Percentiles rank a stretch among this genome's conserved stretches.
These are phyloP conservation scores for Globisporangium paddicum DNA, from an alignment of 352 stramenopile genomes.

Conservation along the genomic window DNA sequence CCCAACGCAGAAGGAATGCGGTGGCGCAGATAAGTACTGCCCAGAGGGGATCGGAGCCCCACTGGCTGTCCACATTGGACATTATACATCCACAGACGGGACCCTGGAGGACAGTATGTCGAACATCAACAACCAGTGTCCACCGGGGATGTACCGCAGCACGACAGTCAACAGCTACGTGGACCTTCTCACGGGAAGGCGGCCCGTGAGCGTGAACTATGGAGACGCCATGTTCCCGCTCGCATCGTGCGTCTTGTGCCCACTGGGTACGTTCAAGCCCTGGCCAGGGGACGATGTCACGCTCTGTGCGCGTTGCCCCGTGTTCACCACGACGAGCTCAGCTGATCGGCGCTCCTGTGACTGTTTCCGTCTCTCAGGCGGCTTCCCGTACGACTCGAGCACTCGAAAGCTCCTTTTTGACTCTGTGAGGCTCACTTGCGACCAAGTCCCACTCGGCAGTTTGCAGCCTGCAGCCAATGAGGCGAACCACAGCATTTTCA, in stretches of 20 bases:
- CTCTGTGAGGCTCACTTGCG: conserved; percentile 16
- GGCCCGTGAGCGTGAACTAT: conserved; percentile 51
- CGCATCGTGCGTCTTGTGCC: conserved; percentile 53
- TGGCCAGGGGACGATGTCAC: conserved; percentile 30
- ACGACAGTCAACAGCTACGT: conserved; percentile 29
- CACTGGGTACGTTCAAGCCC: conserved; percentile 67
- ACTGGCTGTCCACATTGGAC: conserved; percentile 24
- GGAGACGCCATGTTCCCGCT: conserved; percentile 50
- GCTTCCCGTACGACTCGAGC: conserved; percentile 26
- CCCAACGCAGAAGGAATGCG: conserved; percentile 41
- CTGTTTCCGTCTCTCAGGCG: conserved; percentile 58
- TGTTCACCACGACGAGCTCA: conserved; percentile 34
- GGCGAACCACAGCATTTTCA: conserved; percentile 33
- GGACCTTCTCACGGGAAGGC: conserved; percentile 36
- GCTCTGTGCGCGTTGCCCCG: conserved; percentile 50
- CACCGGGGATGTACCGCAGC: conserved; percentile 29
- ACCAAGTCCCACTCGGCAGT: conserved; percentile 16
- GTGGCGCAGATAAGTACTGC: conserved; percentile 41
- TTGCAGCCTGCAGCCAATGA: conserved; percentile 3
- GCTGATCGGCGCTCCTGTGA: conserved; percentile 47
- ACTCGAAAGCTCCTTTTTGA: conserved; percentile 38
- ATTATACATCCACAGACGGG: conserved; percentile 42
- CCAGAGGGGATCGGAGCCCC: conserved; percentile 24
- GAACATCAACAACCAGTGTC: conserved; percentile 22
- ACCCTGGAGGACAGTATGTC: conserved; percentile 4